A percentile compares a stretch with the other conserved stretches of the same genome.
Evolutionary conservation across 768 basidiomycete species (phyloP).

Genomic region (Lentinus tigrinus): DNA sequence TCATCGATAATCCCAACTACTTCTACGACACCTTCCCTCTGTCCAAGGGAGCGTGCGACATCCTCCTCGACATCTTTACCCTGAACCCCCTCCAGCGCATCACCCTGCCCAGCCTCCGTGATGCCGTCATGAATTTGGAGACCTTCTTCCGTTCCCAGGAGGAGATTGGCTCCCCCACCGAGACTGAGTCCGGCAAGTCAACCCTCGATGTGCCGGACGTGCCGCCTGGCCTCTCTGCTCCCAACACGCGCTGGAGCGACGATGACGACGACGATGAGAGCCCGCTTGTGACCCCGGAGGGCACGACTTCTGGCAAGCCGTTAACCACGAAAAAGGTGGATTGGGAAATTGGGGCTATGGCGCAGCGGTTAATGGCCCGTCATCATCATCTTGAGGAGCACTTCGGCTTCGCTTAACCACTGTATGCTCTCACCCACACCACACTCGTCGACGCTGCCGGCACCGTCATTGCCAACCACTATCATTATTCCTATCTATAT

Average conservation of each 20-base stretch:
- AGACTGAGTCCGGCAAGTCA: neutral
- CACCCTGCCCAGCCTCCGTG: constrained; percentile 17
- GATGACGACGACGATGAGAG: neutral
- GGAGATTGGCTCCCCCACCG: neutral
- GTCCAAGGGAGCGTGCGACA: constrained; percentile 57
- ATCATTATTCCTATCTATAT: no score
- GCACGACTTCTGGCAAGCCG: neutral
- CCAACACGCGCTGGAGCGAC: neutral
- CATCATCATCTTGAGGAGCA: neutral
- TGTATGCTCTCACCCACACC: neutral
- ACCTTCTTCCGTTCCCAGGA: constrained; percentile 30
- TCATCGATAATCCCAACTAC: constrained; percentile 10
- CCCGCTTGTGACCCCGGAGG: neutral
- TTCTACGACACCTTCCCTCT: constrained; percentile 71
- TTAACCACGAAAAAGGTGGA: neutral
- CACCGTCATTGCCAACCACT: neutral
- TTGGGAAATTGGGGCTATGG: neutral
- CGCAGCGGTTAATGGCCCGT: neutral
- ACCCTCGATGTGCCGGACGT: neutral
- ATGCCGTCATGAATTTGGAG: constrained; percentile 16
- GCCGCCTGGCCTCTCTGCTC: neutral
- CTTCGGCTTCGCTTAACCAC: no score
- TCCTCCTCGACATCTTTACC: constrained; percentile 54
- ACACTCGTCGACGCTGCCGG: neutral
- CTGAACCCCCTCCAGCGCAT: constrained; percentile 17